A percentile compares a stretch with the other conserved stretches of the same genome.
phyloP scores from a whole-genome alignment of 306 rosid species.

The Prunus armeniaca region DNA sequence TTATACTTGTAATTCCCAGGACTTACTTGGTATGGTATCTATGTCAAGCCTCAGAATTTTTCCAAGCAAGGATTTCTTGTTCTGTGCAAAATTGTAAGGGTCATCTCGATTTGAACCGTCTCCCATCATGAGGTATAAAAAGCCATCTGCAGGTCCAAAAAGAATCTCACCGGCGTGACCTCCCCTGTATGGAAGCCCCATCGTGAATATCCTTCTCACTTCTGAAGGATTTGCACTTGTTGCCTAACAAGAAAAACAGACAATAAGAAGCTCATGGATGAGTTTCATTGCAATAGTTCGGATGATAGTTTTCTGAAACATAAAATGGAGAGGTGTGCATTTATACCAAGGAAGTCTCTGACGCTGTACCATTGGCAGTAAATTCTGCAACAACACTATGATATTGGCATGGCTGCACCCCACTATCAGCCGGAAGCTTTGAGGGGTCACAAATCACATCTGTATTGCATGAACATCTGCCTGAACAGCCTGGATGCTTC shows the following conservation, averaged over 20 bases:
- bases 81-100: constrained; percentile 42
- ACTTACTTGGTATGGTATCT: constrained; percentile 42
- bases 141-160: constrained; percentile 48
- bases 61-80: constrained; percentile 43
- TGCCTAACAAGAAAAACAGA: background rate
- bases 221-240: constrained; percentile 39
- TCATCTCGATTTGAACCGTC: constrained; percentile 32
- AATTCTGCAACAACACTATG: constrained; percentile 40
- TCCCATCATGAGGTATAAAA: constrained; percentile 32
- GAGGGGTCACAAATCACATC: constrained; percentile 41
- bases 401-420: constrained; percentile 36
- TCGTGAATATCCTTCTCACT: constrained; percentile 61
- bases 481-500: constrained; percentile 34
- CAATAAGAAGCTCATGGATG: background rate
- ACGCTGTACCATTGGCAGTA: constrained; percentile 37
- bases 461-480: constrained; percentile 48
- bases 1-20: background rate
- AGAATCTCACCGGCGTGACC: constrained; percentile 40
- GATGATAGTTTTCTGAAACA: background rate
- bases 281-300: background rate
- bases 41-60: constrained; percentile 45
- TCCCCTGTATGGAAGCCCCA: constrained; percentile 40
- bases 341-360: constrained; percentile 27
- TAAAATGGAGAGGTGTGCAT: background rate
- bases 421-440: constrained; percentile 25